These are phyloP conservation scores for Eutrema yunnanense DNA, from an alignment of 345 rosid genomes.

Conservation along the genomic window DNA sequence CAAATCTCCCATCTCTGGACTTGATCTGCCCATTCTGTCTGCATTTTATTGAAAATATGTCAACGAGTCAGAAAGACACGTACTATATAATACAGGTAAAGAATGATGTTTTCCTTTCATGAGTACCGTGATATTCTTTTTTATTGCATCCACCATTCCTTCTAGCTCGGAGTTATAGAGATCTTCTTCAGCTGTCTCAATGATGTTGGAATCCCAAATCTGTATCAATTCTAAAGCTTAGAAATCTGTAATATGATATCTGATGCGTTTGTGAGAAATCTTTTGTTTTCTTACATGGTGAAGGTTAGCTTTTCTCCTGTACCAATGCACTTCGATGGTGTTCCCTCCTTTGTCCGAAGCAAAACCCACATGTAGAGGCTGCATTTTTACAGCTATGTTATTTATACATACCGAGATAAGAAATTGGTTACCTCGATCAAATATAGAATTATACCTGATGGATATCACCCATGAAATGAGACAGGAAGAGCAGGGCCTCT, in stretches of 20 bases:
- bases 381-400: slow-evolving; percentile 3
- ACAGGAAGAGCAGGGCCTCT: slow-evolving; percentile 79
- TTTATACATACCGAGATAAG: neutral
- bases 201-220: slow-evolving; percentile 79
- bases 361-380: slow-evolving; percentile 84
- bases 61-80: neutral
- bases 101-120: neutral
- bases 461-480: slow-evolving; percentile 87
- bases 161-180: slow-evolving; percentile 45
- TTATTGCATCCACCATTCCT: slow-evolving; percentile 54
- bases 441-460: slow-evolving; percentile 54
- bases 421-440: neutral
- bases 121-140: slow-evolving; percentile 60
- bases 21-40: slow-evolving; percentile 65
- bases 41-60: slow-evolving; percentile 10
- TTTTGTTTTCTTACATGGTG: slow-evolving; percentile 55
- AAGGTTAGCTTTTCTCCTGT: slow-evolving; percentile 63
- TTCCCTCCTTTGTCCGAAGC: slow-evolving; percentile 79
- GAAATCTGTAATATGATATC: neutral
- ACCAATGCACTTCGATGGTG: slow-evolving; percentile 82
- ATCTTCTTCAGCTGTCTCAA: slow-evolving; percentile 59
- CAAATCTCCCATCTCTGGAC: slow-evolving; percentile 68
- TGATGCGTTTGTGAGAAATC: neutral
- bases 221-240: slow-evolving; percentile 21
- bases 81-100: neutral